phyloP scores from a whole-genome alignment of 2,329 filamentous ascomycete genomes.

The Albophoma yamanashiensis region DNA sequence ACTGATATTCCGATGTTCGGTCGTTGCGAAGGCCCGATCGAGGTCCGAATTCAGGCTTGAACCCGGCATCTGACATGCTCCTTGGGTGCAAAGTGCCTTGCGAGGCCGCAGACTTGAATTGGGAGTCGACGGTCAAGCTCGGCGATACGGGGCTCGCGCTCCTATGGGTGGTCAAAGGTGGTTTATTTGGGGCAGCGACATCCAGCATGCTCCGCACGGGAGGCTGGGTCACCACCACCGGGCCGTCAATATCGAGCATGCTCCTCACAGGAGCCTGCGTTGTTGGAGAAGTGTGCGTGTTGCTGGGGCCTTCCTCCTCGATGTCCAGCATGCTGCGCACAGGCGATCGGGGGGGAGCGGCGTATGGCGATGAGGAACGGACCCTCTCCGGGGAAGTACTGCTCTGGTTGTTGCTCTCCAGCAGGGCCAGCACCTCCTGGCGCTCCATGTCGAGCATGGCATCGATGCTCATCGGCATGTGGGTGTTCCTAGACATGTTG shows the following conservation, averaged over 20 bases:
- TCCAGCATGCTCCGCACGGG: conserved; percentile 43
- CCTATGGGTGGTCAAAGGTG: conserved; percentile 12
- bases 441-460: conserved; percentile 69
- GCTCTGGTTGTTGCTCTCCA: conserved; percentile 39
- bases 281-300: conserved; percentile 18
- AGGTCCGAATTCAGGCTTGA: conserved; percentile 36
- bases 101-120: conserved; percentile 11
- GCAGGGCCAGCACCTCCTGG: conserved; percentile 57
- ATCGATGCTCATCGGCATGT: conserved; percentile 60
- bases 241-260: conserved; percentile 50
- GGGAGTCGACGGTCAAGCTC: conserved; percentile 8
- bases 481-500: conserved; percentile 21
- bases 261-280: conserved; percentile 49
- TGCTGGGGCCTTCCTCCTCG: conserved; percentile 23
- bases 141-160: conserved; percentile 24
- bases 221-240: conserved; percentile 24
- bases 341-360: conserved; percentile 49
- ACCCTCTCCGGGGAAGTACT: conserved; percentile 23
- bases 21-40: conserved; percentile 21
- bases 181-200: conserved; percentile 27
- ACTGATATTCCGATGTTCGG: conserved; percentile 47
- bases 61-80: conserved; percentile 44
- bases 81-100: conserved; percentile 26
- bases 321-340: conserved; percentile 59
- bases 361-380: conserved; percentile 43